These are phyloP conservation scores for Serendipita sp. DNA, from an alignment of 768 basidiomycete species.

Conservation along the genomic window DNA sequence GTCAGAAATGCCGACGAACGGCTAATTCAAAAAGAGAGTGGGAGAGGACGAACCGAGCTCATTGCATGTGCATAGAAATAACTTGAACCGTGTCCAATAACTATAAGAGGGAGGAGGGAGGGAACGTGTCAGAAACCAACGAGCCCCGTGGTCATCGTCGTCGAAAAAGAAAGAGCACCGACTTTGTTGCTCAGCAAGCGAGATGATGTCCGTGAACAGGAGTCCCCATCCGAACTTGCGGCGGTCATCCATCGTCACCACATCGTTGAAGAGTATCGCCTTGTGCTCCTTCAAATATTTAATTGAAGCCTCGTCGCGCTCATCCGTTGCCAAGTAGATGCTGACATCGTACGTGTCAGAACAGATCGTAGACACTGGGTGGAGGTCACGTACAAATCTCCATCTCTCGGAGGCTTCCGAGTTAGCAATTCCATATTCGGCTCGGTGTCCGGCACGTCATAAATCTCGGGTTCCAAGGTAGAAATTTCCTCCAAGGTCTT, in stretches of 20 bases:
- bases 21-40: no score
- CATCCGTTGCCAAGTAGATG: slow-evolving; percentile 25
- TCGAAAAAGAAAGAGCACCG: neutral
- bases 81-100: slow-evolving; percentile 20
- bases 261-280: slow-evolving; percentile 27
- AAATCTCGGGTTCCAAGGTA: neutral
- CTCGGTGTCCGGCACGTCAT: slow-evolving; percentile 9
- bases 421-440: slow-evolving; percentile 8
- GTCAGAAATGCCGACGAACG: no score
- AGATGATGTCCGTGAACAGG: slow-evolving; percentile 28
- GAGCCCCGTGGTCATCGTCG: neutral
- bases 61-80: slow-evolving; percentile 27
- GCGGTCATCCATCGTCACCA: slow-evolving; percentile 29
- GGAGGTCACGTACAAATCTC: slow-evolving; percentile 13
- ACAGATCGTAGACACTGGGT: neutral
- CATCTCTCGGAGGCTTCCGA: slow-evolving; percentile 7
- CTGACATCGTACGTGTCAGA: slow-evolving; percentile 7
- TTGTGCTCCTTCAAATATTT: slow-evolving; percentile 22
- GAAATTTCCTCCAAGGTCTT: slow-evolving; percentile 9
- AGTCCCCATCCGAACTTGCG: slow-evolving; percentile 27
- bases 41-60: slow-evolving; percentile 18
- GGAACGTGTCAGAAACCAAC: neutral
- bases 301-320: slow-evolving; percentile 24
- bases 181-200: slow-evolving; percentile 26
- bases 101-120: slow-evolving; percentile 8